phyloP scores from a whole-genome alignment of 768 basidiomycete genomes.

The Goffeauzyma gilvescens region DNA sequence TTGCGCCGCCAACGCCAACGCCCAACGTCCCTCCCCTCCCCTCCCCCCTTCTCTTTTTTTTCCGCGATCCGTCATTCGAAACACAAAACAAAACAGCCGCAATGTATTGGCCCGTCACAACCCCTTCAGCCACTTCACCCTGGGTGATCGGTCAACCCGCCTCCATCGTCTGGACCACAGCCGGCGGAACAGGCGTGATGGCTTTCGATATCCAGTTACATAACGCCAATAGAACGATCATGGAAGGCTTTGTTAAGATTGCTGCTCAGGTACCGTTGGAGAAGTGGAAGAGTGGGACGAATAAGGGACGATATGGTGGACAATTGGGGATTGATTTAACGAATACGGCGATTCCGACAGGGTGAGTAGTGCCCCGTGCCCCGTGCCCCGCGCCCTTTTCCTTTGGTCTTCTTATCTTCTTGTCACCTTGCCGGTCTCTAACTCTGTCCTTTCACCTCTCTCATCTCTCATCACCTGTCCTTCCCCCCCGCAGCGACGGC shows the following conservation, averaged over 20 bases:
- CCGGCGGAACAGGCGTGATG: constrained; percentile 25
- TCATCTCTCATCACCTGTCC: background rate
- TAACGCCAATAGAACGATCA: constrained; percentile 21
- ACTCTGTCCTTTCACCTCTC: background rate
- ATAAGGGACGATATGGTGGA: constrained; percentile 24
- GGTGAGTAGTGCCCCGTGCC: constrained; percentile 13
- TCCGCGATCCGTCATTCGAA: too few species aligned
- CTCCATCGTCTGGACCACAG: constrained; percentile 23
- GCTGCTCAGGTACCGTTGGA: constrained; percentile 28
- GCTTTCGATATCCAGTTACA: constrained; percentile 30
- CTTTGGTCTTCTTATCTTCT: background rate
- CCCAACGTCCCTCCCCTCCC: too few species aligned
- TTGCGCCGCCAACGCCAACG: too few species aligned
- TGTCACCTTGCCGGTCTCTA: too few species aligned
- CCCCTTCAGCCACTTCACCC: constrained; percentile 15
- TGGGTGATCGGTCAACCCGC: constrained; percentile 29
- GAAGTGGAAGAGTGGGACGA: constrained; percentile 14
- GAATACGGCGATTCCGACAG: constrained; percentile 18
- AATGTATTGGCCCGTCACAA: constrained; percentile 26
- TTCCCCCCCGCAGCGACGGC: constrained; percentile 13
- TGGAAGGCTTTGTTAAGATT: constrained; percentile 25
- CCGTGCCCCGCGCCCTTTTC: background rate
- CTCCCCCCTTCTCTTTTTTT: too few species aligned
- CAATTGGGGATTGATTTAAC: constrained; percentile 27
- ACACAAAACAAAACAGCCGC: too few species aligned